Percentiles rank a stretch among this genome's conserved stretches.
phyloP scores from a whole-genome alignment of 441 rosid genomes.

The Eruca vesicaria region DNA sequence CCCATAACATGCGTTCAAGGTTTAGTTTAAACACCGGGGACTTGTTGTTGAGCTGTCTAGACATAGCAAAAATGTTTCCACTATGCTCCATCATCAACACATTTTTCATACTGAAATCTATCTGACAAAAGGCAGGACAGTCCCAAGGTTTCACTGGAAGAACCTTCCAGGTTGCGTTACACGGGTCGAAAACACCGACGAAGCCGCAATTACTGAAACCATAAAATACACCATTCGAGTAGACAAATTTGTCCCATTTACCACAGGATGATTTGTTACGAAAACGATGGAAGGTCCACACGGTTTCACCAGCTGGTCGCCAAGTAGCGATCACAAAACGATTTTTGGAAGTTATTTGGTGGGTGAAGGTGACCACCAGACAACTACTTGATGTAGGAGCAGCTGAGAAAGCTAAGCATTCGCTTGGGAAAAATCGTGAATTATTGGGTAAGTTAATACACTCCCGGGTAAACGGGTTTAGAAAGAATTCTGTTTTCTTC shows the following conservation, averaged over 20 bases:
- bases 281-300: neutral
- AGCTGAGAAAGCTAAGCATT: neutral
- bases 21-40: neutral
- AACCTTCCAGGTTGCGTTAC: neutral
- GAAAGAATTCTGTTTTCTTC: neutral
- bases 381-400: conserved; percentile 10
- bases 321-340: neutral
- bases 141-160: neutral
- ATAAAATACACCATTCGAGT: neutral
- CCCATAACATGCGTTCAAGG: neutral
- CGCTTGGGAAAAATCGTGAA: neutral
- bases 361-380: neutral
- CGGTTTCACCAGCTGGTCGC: conserved; percentile 1
- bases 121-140: neutral
- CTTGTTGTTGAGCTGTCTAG: neutral
- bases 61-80: conserved; percentile 1
- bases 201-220: neutral
- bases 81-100: neutral
- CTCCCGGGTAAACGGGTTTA: conserved; percentile 10
- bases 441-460: neutral
- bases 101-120: neutral
- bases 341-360: neutral
- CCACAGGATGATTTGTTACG: neutral
- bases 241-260: neutral
- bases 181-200: neutral